These are phyloP conservation scores for Paecilomyces variotii DNA, from an alignment of 2,329 filamentous ascomycete genomes.

Conservation along the genomic window DNA sequence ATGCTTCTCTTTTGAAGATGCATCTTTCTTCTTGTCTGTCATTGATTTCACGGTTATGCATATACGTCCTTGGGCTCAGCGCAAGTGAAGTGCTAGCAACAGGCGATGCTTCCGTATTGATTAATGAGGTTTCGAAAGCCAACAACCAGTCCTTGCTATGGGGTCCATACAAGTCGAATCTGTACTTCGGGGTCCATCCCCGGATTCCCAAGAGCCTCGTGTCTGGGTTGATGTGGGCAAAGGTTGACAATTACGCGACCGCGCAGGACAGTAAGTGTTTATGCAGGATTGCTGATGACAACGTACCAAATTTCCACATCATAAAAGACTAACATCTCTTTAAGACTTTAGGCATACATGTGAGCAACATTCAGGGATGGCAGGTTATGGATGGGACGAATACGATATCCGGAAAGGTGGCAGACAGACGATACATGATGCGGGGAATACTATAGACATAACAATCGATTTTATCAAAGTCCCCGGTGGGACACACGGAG, in stretches of 20 bases:
- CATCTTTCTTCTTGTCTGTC: constrained; percentile 18
- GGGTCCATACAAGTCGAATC: constrained; percentile 88
- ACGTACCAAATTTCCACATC: constrained; percentile 1
- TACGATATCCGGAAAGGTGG: constrained; percentile 87
- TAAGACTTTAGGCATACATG: constrained; percentile 86
- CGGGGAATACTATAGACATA: constrained; percentile 78
- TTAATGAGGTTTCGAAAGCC: constrained; percentile 36
- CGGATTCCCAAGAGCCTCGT: constrained; percentile 72
- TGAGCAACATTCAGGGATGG: constrained; percentile 90
- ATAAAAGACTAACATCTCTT: constrained; percentile 11
- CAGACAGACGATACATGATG: constrained; percentile 82
- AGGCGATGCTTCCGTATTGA: constrained; percentile 26
- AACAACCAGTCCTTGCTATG: constrained; percentile 83
- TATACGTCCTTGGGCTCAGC: constrained; percentile 20
- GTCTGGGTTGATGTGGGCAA: constrained; percentile 81
- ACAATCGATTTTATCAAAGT: constrained; percentile 92
- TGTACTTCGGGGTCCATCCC: constrained; percentile 88
- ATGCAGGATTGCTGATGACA: not conserved
- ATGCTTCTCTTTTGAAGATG: constrained; percentile 21
- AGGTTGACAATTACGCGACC: constrained; percentile 67
- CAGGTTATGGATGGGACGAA: constrained; percentile 95
- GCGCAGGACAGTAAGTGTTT: constrained; percentile 63
- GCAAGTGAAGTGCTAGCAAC: constrained; percentile 15
- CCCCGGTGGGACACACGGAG: constrained; percentile 74
- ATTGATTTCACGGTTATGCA: constrained; percentile 18